Evolutionary conservation across 169 alveolate genomes (phyloP).

Genomic region (Perkinsus chesapeaki): DNA sequence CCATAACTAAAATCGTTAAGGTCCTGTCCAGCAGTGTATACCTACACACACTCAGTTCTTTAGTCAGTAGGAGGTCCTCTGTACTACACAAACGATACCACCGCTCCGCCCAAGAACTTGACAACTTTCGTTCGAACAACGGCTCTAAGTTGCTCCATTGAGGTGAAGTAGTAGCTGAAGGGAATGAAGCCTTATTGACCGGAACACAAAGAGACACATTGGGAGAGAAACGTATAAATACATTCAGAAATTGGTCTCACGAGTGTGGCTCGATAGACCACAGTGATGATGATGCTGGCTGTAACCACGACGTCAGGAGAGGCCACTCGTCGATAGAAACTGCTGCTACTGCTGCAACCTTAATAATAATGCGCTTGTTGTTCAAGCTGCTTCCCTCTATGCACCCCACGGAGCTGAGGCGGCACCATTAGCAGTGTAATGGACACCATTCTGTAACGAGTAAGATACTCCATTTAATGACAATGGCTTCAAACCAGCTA

Average conservation of each 20-base stretch:
- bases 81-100: background rate
- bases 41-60: background rate
- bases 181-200: too few species aligned
- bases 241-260: background rate
- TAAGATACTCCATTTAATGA: background rate
- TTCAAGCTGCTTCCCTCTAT: background rate
- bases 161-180: too few species aligned
- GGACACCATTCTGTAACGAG: background rate
- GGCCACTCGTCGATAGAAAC: background rate
- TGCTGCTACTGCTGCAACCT: background rate
- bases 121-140: background rate
- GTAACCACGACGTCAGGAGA: background rate
- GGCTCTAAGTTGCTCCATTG: background rate
- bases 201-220: background rate
- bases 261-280: background rate
- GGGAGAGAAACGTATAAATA: background rate
- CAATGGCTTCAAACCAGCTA: background rate
- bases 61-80: too few species aligned
- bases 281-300: background rate
- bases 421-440: background rate
- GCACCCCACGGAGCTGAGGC: background rate
- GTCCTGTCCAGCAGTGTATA: background rate
- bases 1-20: background rate
- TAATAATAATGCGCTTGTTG: background rate
- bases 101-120: background rate